phyloP scores from a whole-genome alignment of 2,329 filamentous ascomycete species.

The Calycina herbarum region DNA sequence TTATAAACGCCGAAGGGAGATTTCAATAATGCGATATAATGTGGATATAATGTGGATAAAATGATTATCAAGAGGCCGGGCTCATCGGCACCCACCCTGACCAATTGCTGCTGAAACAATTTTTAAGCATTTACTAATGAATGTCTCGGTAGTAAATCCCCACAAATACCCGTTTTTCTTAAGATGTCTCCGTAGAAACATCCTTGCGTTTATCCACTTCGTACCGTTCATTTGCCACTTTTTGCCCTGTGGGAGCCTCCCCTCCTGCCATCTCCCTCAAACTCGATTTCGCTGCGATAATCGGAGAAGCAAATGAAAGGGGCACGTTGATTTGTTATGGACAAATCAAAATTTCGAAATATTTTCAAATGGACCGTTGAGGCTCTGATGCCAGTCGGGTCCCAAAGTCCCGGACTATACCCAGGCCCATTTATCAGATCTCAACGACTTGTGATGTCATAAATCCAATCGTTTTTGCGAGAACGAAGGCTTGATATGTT shows the following conservation, averaged over 20 bases:
- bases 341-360: no score
- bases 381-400: neutral
- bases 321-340: no score
- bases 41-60: no score
- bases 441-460: neutral
- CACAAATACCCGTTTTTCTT: neutral
- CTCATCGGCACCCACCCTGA: neutral
- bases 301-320: neutral
- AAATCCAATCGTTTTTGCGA: neutral
- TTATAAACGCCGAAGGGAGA: neutral
- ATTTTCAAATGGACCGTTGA: neutral
- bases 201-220: neutral
- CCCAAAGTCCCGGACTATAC: neutral
- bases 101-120: neutral
- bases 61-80: no score
- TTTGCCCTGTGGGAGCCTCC: no score
- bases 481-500: neutral
- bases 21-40: neutral
- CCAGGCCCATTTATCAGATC: neutral
- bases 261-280: neutral
- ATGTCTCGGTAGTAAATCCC: neutral
- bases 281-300: neutral
- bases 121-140: neutral
- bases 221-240: no score
- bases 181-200: neutral